These are phyloP conservation scores for Cryptococcus maquisensis DNA, from an alignment of 1,284 basidiomycete species.

Conservation along the genomic window DNA sequence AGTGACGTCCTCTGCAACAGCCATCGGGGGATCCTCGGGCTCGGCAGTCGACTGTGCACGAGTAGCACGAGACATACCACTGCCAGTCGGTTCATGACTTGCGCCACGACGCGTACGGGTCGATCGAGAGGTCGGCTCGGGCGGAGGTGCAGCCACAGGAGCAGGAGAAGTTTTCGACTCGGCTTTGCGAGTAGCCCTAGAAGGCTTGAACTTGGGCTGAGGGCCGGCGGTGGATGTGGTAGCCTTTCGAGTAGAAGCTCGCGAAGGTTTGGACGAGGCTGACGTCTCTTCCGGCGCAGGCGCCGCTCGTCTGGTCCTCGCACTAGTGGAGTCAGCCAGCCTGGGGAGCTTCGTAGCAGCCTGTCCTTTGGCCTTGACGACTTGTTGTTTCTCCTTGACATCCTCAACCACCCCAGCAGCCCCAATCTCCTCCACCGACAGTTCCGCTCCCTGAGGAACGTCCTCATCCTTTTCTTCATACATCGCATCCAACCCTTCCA, in stretches of 20 bases:
- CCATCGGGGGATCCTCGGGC: slow-evolving; percentile 7
- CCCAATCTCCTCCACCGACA: background rate
- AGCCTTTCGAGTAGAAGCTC: background rate
- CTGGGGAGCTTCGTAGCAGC: background rate
- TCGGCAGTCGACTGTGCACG: slow-evolving; percentile 10
- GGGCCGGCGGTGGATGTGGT: background rate
- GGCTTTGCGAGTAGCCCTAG: slow-evolving; percentile 1
- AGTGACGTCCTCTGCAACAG: background rate
- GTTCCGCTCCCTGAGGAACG: slow-evolving; percentile 1
- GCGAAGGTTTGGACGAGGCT: background rate
- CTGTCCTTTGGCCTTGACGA: background rate
- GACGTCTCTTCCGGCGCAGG: background rate
- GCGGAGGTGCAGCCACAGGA: background rate
- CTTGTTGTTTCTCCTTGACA: slow-evolving; percentile 1
- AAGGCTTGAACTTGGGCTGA: background rate
- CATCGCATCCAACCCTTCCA: slow-evolving; percentile 22
- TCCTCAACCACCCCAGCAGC: background rate
- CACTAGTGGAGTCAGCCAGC: background rate
- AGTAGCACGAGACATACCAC: slow-evolving; percentile 4
- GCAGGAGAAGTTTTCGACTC: background rate
- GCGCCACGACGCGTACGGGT: slow-evolving; percentile 1
- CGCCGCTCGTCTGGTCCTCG: background rate
- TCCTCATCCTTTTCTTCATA: slow-evolving; percentile 19
- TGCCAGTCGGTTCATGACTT: slow-evolving; percentile 1
- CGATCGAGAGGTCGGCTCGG: slow-evolving; percentile 4